Evolutionary conservation across 768 basidiomycete genomes (phyloP).

Genomic region (Leccinellum rugosiceps): DNA sequence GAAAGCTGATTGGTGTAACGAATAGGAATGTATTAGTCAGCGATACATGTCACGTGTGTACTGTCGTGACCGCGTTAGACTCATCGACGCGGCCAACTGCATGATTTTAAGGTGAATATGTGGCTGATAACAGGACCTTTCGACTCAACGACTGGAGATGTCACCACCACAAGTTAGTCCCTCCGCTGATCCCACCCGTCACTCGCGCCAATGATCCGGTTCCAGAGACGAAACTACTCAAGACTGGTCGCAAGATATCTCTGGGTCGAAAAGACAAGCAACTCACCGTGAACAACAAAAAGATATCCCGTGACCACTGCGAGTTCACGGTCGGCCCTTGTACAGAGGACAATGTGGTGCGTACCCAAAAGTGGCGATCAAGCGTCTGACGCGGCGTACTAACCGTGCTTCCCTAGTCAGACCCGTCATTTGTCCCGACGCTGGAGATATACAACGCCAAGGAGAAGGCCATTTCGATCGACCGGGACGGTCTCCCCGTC

Average conservation of each 20-base stretch:
- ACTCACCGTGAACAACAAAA: constrained; percentile 55
- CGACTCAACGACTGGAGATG: constrained; percentile 38
- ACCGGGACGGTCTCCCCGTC: constrained; percentile 33
- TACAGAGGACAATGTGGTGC: constrained; percentile 52
- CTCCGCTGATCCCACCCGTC: constrained; percentile 21
- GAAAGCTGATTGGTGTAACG: no score
- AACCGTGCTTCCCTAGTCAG: constrained; percentile 35
- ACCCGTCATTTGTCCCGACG: constrained; percentile 47
- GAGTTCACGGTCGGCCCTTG: constrained; percentile 54
- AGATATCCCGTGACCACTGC: constrained; percentile 62
- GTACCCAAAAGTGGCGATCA: constrained; percentile 17
- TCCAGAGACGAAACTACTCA: constrained; percentile 56
- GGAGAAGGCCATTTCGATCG: constrained; percentile 44
- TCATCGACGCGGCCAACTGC: no score
- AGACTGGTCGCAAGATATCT: constrained; percentile 49
- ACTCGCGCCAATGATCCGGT: neutral
- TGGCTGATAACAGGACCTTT: constrained; percentile 57
- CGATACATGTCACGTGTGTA: no score
- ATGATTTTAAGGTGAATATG: constrained; percentile 32
- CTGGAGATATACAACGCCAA: constrained; percentile 48
- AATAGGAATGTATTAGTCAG: no score
- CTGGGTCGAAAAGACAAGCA: constrained; percentile 57
- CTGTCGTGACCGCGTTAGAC: no score
- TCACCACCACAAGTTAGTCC: constrained; percentile 39
- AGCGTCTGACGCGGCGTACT: neutral